These are phyloP conservation scores for Adansonia madagascariensis DNA, from an alignment of 441 rosid species.

Conservation along the genomic window DNA sequence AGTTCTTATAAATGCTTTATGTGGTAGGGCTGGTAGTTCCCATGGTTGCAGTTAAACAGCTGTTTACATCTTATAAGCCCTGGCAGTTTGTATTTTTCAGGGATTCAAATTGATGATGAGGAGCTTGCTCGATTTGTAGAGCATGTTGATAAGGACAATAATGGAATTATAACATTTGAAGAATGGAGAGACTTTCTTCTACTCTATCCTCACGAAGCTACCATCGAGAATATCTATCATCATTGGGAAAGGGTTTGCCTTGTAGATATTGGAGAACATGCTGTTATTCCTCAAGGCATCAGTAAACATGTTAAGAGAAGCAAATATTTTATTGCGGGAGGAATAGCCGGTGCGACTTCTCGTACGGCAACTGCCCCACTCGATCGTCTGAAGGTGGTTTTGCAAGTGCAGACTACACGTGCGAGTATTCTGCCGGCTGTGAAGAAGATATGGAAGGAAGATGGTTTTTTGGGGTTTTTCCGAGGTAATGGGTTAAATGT, in stretches of 20 bases:
- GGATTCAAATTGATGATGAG: constrained; percentile 90
- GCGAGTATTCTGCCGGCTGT: constrained; percentile 63
- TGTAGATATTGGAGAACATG: constrained; percentile 94
- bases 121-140: constrained; percentile 94
- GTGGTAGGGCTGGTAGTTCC: constrained; percentile 16
- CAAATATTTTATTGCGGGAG: constrained; percentile 86
- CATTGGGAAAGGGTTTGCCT: constrained; percentile 91
- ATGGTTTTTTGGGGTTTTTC: constrained; percentile 76
- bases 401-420: constrained; percentile 82
- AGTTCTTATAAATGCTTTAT: constrained; percentile 22
- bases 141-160: constrained; percentile 93
- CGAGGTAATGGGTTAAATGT: constrained; percentile 95
- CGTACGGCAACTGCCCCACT: constrained; percentile 98
- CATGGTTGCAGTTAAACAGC: constrained; percentile 3
- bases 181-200: constrained; percentile 99
- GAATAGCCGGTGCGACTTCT: constrained; percentile 93
- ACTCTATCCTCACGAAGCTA: constrained; percentile 90
- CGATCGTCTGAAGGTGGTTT: constrained; percentile 80
- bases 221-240: constrained; percentile 84
- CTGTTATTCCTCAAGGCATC: constrained; percentile 93
- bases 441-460: constrained; percentile 73
- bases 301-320: constrained; percentile 77
- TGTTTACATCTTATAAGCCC: constrained; percentile 69
- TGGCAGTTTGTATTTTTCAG: constrained; percentile 68
- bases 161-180: constrained; percentile 91